Conservation (phyloP, 768 basidiomycete species). For the Suillus luteus region DNA sequence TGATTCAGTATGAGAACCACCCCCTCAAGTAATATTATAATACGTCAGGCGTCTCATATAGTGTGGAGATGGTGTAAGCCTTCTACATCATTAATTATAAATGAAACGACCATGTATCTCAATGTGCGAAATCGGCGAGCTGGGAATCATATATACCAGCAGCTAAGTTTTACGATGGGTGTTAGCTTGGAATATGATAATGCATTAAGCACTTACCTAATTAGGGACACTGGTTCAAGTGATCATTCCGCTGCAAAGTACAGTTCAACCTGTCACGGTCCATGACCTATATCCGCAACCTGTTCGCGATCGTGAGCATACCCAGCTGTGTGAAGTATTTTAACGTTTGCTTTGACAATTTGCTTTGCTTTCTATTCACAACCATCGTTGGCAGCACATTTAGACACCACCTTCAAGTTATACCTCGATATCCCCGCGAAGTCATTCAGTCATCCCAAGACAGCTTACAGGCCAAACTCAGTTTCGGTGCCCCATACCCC, state of each 20-base stretch:
- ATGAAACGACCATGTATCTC: neutral
- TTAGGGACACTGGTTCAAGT: constrained; percentile 3
- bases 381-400: neutral
- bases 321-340: neutral
- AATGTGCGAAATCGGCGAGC: neutral
- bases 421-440: neutral
- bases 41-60: no score
- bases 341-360: neutral
- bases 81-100: neutral
- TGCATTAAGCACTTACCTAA: constrained; percentile 1
- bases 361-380: constrained; percentile 7
- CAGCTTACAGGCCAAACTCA: neutral
- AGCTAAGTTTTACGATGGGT: neutral
- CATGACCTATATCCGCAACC: neutral
- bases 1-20: neutral
- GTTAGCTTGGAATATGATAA: neutral
- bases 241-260: neutral
- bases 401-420: neutral
- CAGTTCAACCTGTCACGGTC: neutral
- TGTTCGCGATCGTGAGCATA: neutral
- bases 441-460: neutral
- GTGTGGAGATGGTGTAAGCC: neutral
- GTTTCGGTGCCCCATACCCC: neutral
- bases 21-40: neutral
- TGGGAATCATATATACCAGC: neutral